Evolutionary conservation across 1,139 yeast genomes (phyloP).

Genomic region (Kodamaea sp.): DNA sequence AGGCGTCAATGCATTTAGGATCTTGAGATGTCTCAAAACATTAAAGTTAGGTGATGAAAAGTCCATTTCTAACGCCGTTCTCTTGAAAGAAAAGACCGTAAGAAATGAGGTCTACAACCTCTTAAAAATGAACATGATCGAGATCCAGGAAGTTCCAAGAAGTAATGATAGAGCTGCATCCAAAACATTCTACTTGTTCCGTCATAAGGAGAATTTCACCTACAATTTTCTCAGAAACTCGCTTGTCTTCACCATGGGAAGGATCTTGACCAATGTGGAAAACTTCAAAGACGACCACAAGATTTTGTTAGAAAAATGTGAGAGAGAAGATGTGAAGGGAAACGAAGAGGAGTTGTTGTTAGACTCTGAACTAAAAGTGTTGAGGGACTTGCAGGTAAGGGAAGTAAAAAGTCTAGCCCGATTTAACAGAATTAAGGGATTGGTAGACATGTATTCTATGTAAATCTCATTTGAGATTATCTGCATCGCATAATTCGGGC

Average conservation of each 20-base stretch:
- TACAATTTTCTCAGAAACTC: constrained; percentile 48
- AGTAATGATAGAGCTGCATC: constrained; percentile 91
- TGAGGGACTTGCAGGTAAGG: constrained; percentile 58
- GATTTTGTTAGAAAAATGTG: constrained; percentile 53
- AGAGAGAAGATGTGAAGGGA: constrained; percentile 77
- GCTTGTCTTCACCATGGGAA: constrained; percentile 53
- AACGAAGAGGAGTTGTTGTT: constrained; percentile 73
- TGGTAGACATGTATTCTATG: constrained; percentile 47
- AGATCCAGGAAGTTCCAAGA: constrained; percentile 89
- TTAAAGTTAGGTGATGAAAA: constrained; percentile 82
- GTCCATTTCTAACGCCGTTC: constrained; percentile 70
- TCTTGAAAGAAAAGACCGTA: constrained; percentile 76
- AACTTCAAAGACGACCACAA: constrained; percentile 61
- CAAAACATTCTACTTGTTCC: constrained; percentile 80
- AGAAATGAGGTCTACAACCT: constrained; percentile 62
- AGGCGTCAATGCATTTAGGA: constrained; percentile 59
- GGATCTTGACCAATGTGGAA: constrained; percentile 56
- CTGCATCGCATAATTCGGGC: too few relatives aligned
- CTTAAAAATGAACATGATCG: constrained; percentile 59
- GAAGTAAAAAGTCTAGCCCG: constrained; percentile 58
- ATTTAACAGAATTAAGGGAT: constrained; percentile 52
- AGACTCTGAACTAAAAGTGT: constrained; percentile 72
- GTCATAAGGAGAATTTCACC: constrained; percentile 64
- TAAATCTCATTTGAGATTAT: too few relatives aligned
- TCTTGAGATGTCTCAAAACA: constrained; percentile 67